Conservation (phyloP, 352 stramenopile species). For the Plasmopara halstedii region DNA sequence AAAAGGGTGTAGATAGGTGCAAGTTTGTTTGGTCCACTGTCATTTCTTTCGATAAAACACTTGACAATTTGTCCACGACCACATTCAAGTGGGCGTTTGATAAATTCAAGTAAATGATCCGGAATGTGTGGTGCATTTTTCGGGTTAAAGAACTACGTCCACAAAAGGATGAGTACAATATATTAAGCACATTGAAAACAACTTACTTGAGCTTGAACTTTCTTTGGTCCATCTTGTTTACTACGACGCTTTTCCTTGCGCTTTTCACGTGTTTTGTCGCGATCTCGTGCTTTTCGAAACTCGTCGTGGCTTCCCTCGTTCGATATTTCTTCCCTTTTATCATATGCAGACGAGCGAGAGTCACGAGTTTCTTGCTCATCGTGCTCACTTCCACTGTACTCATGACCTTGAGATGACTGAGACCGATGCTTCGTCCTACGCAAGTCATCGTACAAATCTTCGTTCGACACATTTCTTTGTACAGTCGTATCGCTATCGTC, state of each 20-base stretch:
- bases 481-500: constrained; percentile 15
- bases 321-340: too few relatives aligned
- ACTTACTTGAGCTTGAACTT: constrained; percentile 45
- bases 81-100: constrained; percentile 64
- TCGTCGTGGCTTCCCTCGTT: too few relatives aligned
- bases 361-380: constrained; percentile 6
- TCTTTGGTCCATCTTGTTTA: constrained; percentile 67
- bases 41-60: constrained; percentile 86
- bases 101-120: constrained; percentile 76
- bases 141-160: constrained; percentile 65
- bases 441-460: constrained; percentile 55
- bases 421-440: constrained; percentile 38
- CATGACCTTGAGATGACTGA: constrained; percentile 23
- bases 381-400: constrained; percentile 8
- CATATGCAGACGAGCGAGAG: constrained; percentile 16
- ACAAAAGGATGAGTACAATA: neutral
- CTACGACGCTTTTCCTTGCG: constrained; percentile 44
- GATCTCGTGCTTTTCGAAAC: too few relatives aligned
- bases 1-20: constrained; percentile 77
- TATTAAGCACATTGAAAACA: neutral
- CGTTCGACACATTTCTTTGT: constrained; percentile 22
- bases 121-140: constrained; percentile 78
- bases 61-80: constrained; percentile 77
- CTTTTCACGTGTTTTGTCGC: constrained; percentile 40
- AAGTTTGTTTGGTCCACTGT: constrained; percentile 68